Evolutionary conservation across 2,329 filamentous ascomycete genomes (phyloP), one percentile per base, ranked within the genome.

Genomic region (Colletotrichum gigasporum): DNA sequence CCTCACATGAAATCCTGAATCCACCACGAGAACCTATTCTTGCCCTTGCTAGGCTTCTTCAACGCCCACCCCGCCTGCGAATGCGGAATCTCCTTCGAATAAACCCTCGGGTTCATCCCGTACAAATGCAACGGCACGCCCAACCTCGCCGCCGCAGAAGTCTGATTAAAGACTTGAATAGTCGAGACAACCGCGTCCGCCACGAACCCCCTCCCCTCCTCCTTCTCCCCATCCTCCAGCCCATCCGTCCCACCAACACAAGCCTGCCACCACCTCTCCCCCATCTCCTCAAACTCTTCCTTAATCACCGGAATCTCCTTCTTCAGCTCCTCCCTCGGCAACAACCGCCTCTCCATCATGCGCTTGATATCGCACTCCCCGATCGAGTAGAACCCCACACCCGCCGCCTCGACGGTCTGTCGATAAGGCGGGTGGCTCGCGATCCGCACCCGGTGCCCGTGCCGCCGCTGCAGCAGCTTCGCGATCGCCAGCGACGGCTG

Each of bases 81-180:
- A 35, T 66, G 64, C 34, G 60, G 60, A 1, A 66, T 8, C 42
- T 66, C 60, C 41, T 22, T 50, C 18, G 60, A 58, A 16, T 51
- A 64, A 4, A 55, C 60, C 34, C 64, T 52, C 32, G 54, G 60
- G 14, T 66, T 86, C 77, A 89, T 91, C 73, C 91, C 91, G 87
- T 91, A 91, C 66, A 91, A 75, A 69, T 87, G 85, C n/a, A 89
- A 70, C 1, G 87, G 86, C 35, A 88, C 80, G 0, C 85, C 85
- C n/a, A 89, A 68, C 61, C 83, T 81, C 73, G 88, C 84, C 1
- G 86, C 86, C 41, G 68, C 71, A 37, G 72, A 71, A 2, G 71
- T 55, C 59, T 73, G 70, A 8, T 68, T 70, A 22, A 69, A 72
- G 48, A 69, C 69, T 1, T 67, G 68, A n/a, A 71, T 71, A 52